Conservation (phyloP, 495 filamentous ascomycete genomes). For the Jackrogersella multiformis region DNA sequence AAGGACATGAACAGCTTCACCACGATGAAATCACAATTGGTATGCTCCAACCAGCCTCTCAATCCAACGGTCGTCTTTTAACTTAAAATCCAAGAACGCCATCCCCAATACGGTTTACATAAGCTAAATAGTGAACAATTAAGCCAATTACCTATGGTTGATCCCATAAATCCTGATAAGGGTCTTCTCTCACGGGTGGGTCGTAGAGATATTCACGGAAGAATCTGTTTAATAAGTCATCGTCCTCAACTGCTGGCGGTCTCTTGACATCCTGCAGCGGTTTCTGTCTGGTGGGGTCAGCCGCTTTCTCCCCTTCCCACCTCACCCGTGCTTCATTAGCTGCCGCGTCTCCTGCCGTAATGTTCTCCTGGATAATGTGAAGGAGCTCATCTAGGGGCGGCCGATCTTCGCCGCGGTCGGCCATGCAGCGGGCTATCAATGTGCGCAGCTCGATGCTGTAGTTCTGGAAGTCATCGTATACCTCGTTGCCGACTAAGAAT, state of each 20-base stretch:
- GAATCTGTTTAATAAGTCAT: constrained; percentile 21
- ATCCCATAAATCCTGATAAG: constrained; percentile 13
- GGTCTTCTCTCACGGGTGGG: constrained; percentile 5
- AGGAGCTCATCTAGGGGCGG: constrained; percentile 19
- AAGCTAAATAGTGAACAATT: not conserved
- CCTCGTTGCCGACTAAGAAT: constrained; percentile 17
- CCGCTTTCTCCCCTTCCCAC: not conserved
- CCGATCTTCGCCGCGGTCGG: constrained; percentile 16
- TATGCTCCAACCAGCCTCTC: not conserved
- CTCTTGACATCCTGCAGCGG: constrained; percentile 7
- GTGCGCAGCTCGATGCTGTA: constrained; percentile 18
- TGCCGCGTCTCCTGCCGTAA: constrained; percentile 6
- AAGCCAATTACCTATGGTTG: not conserved
- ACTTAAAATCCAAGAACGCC: not conserved
- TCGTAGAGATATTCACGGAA: constrained; percentile 28
- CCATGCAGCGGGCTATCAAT: constrained; percentile 39
- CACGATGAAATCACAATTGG: not conserved
- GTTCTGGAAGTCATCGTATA: not conserved
- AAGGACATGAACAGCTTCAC: not conserved
- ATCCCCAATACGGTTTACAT: not conserved
- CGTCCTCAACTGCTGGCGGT: constrained; percentile 21
- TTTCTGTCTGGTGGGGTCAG: not conserved
- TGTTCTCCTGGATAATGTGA: constrained; percentile 2
- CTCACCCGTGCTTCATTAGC: constrained; percentile 1
- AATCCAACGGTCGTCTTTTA: not conserved